Evolutionary conservation across 2,329 filamentous ascomycete genomes (phyloP).

Genomic region (Nakataea oryzae): DNA sequence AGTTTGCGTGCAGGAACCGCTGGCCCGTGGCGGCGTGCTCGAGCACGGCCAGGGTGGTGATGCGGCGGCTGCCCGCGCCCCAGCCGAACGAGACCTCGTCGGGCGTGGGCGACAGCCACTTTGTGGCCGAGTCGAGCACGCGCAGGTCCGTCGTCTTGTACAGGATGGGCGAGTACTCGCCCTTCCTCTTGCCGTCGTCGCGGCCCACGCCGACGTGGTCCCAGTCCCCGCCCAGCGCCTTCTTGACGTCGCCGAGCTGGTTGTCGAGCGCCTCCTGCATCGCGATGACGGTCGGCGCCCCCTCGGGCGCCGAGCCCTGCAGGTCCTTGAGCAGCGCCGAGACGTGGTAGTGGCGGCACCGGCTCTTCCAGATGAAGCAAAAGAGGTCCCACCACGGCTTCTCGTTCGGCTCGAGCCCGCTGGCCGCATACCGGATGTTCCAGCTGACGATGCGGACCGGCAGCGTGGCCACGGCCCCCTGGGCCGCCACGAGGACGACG

Average conservation of each 20-base stretch:
- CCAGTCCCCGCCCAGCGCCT: slow-evolving; percentile 25
- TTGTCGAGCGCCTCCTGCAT: slow-evolving; percentile 30
- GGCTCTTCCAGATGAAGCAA: slow-evolving; percentile 26
- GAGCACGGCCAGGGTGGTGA: slow-evolving; percentile 38
- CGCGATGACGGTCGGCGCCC: slow-evolving; percentile 21
- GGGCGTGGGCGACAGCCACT: slow-evolving; percentile 55
- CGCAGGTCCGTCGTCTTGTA: slow-evolving; percentile 45
- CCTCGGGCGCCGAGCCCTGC: slow-evolving; percentile 5
- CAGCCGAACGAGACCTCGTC: slow-evolving; percentile 47
- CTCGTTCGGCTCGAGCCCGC: slow-evolving; percentile 25
- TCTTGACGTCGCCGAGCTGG: neutral
- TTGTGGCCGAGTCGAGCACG: slow-evolving; percentile 37
- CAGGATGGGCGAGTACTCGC: slow-evolving; percentile 62
- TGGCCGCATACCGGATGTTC: slow-evolving; percentile 38
- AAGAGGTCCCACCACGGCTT: slow-evolving; percentile 26
- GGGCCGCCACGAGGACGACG: neutral
- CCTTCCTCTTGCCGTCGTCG: slow-evolving; percentile 45
- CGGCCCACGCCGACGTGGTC: slow-evolving; percentile 44
- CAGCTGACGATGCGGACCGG: slow-evolving; percentile 30
- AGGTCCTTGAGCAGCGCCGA: slow-evolving; percentile 38
- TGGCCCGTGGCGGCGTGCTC: slow-evolving; percentile 25
- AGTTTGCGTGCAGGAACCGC: slow-evolving; percentile 34
- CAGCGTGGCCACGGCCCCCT: neutral
- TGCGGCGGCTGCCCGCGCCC: slow-evolving; percentile 31
- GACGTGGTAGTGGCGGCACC: slow-evolving; percentile 9